Base-by-base conservation (phyloP, 2,329 filamentous ascomycete genomes). In the Aspergillus sp. region DNA sequence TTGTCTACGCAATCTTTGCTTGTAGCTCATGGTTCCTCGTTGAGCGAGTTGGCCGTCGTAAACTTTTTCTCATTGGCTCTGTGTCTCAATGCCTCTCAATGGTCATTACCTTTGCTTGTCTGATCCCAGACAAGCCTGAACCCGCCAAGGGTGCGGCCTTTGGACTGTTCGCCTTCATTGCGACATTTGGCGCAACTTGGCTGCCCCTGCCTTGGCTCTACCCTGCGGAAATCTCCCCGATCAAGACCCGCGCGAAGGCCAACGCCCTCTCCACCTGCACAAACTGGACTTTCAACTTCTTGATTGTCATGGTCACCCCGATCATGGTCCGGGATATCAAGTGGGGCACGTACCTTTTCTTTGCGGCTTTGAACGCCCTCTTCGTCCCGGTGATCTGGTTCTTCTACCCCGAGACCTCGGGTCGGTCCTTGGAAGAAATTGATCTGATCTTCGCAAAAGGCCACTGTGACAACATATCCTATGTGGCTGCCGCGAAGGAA, bases 151-250 rank as follows among this genome's bases (percentile, higher is more conserved):
- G 59, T 35, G 55, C 57, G 10, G 52, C 53, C 3, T 48, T 59
- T 3, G 54, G 57, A 81, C 28, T 83, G 10, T 84, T 84, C 63
- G 75, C 76, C 4, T 85, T 82, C 64, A 83, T 83, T 49, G 78
- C 79, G 3, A 80, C 78, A 45, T 84, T 83, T 49, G 80, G 79
- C 19, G 78, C 79, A 0, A 81, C 77, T 1, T 81, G 77, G 75
- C 58, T 82, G 3, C 78, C 79, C 10, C 70, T 81, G 26, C 79
- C 79, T 0, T 84, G 78, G 80, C 50, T 62, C 26, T 60, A 63
- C 44, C 63, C 72, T 0, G 69, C 73, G 30, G 75, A 75, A 50
- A 67, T 74, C 58, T 74, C 72, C 52, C 73, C 74, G 4, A 28
- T 53, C 58, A 73, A 72, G 60, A 76, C 73, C n/a, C 69, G 75